Evolutionary conservation across 23 red algal species (phyloP).

Genomic region (Gracilaria domingensis): DNA sequence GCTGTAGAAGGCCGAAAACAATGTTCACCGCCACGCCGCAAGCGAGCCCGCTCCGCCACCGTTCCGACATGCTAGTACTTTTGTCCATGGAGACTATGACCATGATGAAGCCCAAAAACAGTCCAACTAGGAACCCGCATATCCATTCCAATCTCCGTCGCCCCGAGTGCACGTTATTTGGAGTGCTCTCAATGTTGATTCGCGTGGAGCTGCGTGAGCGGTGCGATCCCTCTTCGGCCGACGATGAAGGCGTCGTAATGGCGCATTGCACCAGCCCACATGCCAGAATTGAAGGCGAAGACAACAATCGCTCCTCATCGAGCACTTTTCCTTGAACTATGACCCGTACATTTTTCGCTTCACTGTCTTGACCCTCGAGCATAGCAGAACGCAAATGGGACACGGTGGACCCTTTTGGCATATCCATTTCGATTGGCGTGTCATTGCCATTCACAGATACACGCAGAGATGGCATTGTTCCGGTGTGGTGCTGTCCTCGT

Average conservation of each 20-base stretch:
- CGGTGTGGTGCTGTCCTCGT: not conserved
- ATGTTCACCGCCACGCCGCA: constrained; percentile 56
- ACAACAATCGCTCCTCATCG: not conserved
- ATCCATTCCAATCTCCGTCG: constrained; percentile 33
- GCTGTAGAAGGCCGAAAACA: constrained; percentile 41
- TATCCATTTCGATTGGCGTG: not conserved
- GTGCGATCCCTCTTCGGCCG: not conserved
- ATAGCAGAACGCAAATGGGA: constrained; percentile 5
- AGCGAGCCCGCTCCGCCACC: constrained; percentile 52
- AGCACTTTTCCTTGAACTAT: constrained; percentile 23
- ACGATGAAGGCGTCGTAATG: constrained; percentile 21
- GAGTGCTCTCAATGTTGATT: not conserved
- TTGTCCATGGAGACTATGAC: constrained; percentile 55
- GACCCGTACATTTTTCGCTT: not conserved
- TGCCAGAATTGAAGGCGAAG: constrained; percentile 28
- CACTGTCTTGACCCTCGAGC: not conserved
- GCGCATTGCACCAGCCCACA: constrained; percentile 37
- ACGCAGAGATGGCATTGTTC: constrained; percentile 22
- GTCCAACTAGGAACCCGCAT: constrained; percentile 42
- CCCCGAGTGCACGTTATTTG: not conserved
- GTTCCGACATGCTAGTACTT: constrained; percentile 39
- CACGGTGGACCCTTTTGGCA: constrained; percentile 18
- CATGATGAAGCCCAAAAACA: constrained; percentile 66
- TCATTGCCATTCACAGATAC: constrained; percentile 26
- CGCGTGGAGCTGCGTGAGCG: not conserved